These are phyloP conservation scores for Eudorina sp. DNA, from an alignment of 139 green algal species.

Conservation along the genomic window DNA sequence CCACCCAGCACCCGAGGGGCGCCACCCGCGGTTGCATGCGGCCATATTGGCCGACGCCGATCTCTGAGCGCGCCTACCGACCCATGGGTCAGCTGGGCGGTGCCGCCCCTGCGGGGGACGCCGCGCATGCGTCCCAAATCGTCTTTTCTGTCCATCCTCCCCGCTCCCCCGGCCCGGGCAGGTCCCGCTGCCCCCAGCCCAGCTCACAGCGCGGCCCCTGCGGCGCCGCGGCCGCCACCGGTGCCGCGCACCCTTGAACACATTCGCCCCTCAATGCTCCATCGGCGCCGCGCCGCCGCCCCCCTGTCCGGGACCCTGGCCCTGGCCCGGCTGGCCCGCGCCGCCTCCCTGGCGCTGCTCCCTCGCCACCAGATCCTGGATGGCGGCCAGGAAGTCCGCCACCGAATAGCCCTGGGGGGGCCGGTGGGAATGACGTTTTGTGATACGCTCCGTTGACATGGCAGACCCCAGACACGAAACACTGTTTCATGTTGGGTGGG, in stretches of 20 bases:
- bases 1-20: neutral
- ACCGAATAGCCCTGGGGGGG: slow-evolving; percentile 46
- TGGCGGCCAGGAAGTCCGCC: slow-evolving; percentile 58
- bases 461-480: too few species aligned
- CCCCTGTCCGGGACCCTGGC: neutral
- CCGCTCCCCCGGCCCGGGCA: neutral
- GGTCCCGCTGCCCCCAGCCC: neutral
- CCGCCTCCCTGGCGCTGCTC: slow-evolving; percentile 28
- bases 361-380: slow-evolving; percentile 60
- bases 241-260: neutral
- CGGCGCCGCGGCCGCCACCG: neutral
- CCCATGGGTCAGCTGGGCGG: too few species aligned
- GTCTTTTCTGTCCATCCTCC: neutral
- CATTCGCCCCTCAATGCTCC: slow-evolving; percentile 18
- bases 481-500: too few species aligned
- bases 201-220: neutral
- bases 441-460: too few species aligned
- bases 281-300: slow-evolving; percentile 3
- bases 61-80: too few species aligned
- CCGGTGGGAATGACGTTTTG: neutral
- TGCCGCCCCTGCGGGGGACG: too few species aligned
- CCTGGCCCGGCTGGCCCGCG: neutral
- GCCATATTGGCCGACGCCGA: neutral
- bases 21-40: neutral
- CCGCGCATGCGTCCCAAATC: neutral